Evolutionary conservation across 495 filamentous ascomycete species (phyloP).

Genomic region (Cryomyces minteri): DNA sequence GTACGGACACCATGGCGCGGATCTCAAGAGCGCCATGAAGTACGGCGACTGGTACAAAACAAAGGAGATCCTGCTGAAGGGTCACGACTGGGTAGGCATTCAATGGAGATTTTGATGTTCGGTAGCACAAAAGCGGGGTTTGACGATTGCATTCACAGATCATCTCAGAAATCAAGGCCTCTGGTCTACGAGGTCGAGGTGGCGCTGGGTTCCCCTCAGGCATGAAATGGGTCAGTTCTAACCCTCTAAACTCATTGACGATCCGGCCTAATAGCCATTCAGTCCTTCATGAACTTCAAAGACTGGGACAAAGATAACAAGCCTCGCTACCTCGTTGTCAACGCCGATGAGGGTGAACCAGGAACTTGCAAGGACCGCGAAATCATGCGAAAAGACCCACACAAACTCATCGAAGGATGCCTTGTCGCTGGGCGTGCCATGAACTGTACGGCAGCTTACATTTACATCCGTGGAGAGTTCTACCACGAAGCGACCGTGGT

Average conservation of each 20-base stretch:
- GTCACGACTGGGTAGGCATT: constrained; percentile 73
- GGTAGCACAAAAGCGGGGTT: neutral
- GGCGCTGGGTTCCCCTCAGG: constrained; percentile 96
- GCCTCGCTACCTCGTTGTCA: constrained; percentile 91
- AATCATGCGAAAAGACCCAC: constrained; percentile 99
- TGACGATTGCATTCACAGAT: constrained; percentile 31
- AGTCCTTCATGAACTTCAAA: constrained; percentile 99
- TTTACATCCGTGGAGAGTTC: constrained; percentile 98
- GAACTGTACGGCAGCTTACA: constrained; percentile 97
- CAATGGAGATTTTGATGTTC: neutral
- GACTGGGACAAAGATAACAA: constrained; percentile 97
- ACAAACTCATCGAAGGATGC: constrained; percentile 96
- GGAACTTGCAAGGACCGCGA: constrained; percentile 99
- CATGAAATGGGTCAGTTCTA: constrained; percentile 70
- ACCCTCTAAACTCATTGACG: neutral
- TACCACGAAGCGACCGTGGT: constrained; percentile 91
- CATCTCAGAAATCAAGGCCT: constrained; percentile 89
- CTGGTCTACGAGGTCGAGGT: constrained; percentile 85
- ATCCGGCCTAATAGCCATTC: constrained; percentile 7
- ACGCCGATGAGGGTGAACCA: constrained; percentile 96
- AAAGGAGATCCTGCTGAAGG: constrained; percentile 93
- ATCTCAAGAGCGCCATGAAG: constrained; percentile 89
- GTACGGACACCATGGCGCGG: constrained; percentile 77
- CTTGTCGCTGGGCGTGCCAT: constrained; percentile 90
- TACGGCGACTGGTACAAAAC: constrained; percentile 99